Conservation (phyloP, 73 alveolate genomes). For the Symbiodinium natans region DNA sequence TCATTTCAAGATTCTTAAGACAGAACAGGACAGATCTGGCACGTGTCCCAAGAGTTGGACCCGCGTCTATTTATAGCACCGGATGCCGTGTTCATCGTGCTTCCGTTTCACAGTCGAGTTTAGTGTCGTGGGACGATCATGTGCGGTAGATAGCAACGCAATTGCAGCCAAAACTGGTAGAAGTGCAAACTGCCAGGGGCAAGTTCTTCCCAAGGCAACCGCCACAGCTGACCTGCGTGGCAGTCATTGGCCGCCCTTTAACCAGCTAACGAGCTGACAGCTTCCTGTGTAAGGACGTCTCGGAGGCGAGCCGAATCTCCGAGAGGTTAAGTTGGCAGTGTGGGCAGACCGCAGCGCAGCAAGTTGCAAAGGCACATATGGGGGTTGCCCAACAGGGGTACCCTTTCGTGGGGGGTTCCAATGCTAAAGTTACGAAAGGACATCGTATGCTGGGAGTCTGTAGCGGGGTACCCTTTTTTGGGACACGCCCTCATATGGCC, state of each 20-base stretch:
- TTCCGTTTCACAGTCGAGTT: background rate
- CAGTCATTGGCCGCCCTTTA: background rate
- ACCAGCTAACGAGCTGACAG: too few relatives aligned
- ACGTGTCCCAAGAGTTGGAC: background rate
- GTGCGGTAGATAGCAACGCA: background rate
- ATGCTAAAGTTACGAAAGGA: too few relatives aligned
- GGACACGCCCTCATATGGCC: too few relatives aligned
- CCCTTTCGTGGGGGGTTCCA: too few relatives aligned
- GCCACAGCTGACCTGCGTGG: constrained; percentile 7
- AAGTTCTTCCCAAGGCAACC: background rate
- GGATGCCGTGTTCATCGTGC: background rate
- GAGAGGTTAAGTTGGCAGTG: background rate
- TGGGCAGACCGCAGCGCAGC: background rate
- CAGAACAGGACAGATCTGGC: background rate
- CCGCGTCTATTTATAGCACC: background rate
- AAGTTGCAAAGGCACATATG: too few relatives aligned
- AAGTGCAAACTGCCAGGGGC: background rate
- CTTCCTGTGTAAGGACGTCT: background rate
- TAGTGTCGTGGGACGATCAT: background rate
- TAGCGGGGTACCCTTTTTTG: background rate
- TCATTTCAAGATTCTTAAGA: too few relatives aligned
- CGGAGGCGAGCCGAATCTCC: constrained; percentile 3
- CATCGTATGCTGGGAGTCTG: background rate
- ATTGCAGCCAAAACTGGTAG: too few relatives aligned
- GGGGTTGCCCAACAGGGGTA: background rate